phyloP scores from a whole-genome alignment of 305 asterid genomes.

The Fraxinus platypoda region DNA sequence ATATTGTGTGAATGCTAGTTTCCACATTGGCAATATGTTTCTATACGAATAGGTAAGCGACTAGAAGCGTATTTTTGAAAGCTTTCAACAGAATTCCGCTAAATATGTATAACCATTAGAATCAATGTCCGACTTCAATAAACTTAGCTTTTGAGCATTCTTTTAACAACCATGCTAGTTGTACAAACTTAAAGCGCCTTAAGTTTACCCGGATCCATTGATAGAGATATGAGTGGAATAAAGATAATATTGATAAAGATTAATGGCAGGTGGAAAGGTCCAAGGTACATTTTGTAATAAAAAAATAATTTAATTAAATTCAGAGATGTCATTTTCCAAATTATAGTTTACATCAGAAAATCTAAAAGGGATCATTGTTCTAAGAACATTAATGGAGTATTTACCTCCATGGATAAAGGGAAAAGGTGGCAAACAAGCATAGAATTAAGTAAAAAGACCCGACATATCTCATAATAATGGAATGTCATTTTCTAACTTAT shows the following conservation, averaged over 20 bases:
- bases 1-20: not conserved
- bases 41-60: not conserved
- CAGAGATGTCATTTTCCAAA: conserved; percentile 32
- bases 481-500: conserved; percentile 13
- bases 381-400: conserved; percentile 17
- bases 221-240: conserved; percentile 13
- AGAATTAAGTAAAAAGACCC: not conserved
- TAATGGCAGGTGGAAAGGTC: not conserved
- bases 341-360: conserved; percentile 36
- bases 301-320: not conserved
- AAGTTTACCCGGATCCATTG: conserved; percentile 9
- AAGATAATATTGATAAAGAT: not conserved
- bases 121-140: too few species aligned
- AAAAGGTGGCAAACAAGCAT: conserved; percentile 20
- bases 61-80: too few species aligned
- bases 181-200: too few species aligned
- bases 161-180: too few species aligned
- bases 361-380: conserved; percentile 12
- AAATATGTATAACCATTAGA: too few species aligned
- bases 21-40: not conserved
- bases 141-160: too few species aligned
- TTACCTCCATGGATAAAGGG: conserved; percentile 26
- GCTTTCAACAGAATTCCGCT: not conserved
- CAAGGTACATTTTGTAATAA: not conserved
- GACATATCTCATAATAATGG: conserved; percentile 20